A percentile compares a stretch with the other conserved stretches of the same genome.
These are phyloP conservation scores for Clonostachys chloroleuca DNA, from an alignment of 2,329 filamentous ascomycete genomes.

Conservation along the genomic window DNA sequence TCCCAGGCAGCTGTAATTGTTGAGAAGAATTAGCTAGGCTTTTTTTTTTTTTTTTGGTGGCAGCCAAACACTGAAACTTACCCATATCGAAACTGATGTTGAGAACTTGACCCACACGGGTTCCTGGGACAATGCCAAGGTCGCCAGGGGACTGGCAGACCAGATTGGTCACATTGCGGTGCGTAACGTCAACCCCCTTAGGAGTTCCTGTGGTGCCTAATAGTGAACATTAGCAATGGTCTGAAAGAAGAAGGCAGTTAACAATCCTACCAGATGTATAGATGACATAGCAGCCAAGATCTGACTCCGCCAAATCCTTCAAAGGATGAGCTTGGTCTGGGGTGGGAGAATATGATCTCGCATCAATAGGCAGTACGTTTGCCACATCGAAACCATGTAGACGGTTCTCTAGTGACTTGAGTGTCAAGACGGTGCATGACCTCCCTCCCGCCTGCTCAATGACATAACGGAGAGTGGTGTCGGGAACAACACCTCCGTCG, in stretches of 20 bases:
- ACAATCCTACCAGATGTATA: conserved; percentile 7
- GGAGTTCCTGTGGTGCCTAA: conserved; percentile 6
- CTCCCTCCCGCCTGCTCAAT: conserved; percentile 21
- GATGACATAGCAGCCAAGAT: conserved; percentile 6
- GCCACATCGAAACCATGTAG: conserved; percentile 26
- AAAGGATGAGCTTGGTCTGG: too few species aligned
- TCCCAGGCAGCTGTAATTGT: conserved; percentile 40
- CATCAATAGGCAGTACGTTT: conserved; percentile 28
- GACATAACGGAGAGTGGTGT: conserved; percentile 31
- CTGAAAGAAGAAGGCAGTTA: background rate
- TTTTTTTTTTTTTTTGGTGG: background rate
- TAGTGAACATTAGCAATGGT: conserved; percentile 4
- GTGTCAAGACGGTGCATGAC: conserved; percentile 26
- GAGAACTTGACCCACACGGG: conserved; percentile 40
- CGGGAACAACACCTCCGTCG: conserved; percentile 39
- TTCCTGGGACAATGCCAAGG: conserved; percentile 34
- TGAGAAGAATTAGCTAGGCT: background rate
- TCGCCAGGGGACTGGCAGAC: conserved; percentile 28
- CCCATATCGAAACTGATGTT: conserved; percentile 50
- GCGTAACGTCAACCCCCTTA: conserved; percentile 7
- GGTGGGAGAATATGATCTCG: background rate
- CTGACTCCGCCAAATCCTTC: conserved; percentile 3
- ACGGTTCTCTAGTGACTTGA: conserved; percentile 13
- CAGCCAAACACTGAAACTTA: conserved; percentile 15
- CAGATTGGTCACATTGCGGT: conserved; percentile 6